These are phyloP conservation scores for Vicia faba DNA, from an alignment of 306 rosid species.

Conservation along the genomic window DNA sequence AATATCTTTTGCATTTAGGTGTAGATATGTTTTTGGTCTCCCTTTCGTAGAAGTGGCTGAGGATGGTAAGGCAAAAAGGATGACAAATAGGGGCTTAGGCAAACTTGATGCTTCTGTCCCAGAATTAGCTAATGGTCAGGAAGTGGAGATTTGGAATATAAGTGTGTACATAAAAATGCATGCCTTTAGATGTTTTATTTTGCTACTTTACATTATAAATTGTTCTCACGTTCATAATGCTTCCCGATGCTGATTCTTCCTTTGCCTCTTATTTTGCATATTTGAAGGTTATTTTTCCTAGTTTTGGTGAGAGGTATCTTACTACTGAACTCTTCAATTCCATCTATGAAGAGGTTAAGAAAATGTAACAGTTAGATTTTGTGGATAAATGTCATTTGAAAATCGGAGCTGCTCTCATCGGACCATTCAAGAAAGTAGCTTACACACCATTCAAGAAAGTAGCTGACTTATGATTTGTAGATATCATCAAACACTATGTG, in stretches of 20 bases:
- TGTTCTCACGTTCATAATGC: conserved; percentile 6
- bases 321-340: conserved; percentile 76
- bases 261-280: conserved; percentile 17
- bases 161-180: conserved; percentile 1
- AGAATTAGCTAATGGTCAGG: too few relatives aligned
- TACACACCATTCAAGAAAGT: background rate
- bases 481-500: conserved; percentile 33
- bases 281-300: conserved; percentile 81
- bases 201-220: conserved; percentile 12
- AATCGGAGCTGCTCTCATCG: conserved; percentile 37
- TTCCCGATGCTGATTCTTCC: conserved; percentile 12
- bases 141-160: conserved; percentile 6
- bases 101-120: too few relatives aligned
- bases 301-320: conserved; percentile 92
- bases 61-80: too few relatives aligned
- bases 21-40: too few relatives aligned
- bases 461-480: conserved; percentile 41
- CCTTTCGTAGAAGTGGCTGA: too few relatives aligned
- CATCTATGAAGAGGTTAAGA: conserved; percentile 71
- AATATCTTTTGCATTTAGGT: too few relatives aligned
- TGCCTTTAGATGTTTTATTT: conserved; percentile 20
- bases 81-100: too few relatives aligned
- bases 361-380: conserved; percentile 44
- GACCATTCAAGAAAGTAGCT: conserved; percentile 21
- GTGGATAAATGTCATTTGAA: conserved; percentile 17